Percentiles rank a stretch among this genome's conserved stretches.
These are phyloP conservation scores for Dryas integrifolia DNA, from an alignment of 331 rosid species.

Conservation along the genomic window DNA sequence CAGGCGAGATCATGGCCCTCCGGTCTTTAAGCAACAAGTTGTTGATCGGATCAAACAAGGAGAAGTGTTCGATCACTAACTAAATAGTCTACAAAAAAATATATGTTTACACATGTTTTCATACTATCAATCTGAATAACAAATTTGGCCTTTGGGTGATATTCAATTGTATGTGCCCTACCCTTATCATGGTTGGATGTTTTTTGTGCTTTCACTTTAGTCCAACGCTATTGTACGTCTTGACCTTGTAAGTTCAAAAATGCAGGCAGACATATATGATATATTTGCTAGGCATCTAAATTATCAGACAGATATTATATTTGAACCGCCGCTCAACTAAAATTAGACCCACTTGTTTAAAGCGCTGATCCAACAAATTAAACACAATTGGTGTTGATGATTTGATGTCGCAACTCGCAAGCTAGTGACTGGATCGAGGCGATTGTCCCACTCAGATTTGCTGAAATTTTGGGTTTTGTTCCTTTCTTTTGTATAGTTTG, in stretches of 20 bases:
- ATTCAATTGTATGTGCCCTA: neutral
- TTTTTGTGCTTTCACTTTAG: neutral
- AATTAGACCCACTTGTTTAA: slow-evolving; percentile 1
- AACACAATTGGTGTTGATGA: neutral
- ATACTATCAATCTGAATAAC: neutral
- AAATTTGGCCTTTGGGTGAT: neutral
- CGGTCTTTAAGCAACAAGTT: no score
- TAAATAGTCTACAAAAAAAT: no score
- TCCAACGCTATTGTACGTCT: neutral
- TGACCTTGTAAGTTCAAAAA: neutral
- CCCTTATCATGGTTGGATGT: neutral
- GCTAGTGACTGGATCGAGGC: neutral
- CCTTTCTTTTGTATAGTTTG: neutral
- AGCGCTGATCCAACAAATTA: neutral
- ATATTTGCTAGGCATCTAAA: neutral
- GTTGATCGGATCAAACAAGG: no score
- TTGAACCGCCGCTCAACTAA: slow-evolving; percentile 8
- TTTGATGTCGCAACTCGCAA: neutral
- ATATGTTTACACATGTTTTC: no score
- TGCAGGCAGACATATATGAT: neutral
- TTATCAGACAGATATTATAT: neutral
- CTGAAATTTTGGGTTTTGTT: slow-evolving; percentile 5
- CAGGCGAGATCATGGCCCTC: no score
- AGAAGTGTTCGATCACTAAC: no score
- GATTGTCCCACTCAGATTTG: neutral